Evolutionary conservation across 2,329 filamentous ascomycete genomes (phyloP), one percentile per base, ranked within the genome.

Genomic region (Helminthosporium solani): DNA sequence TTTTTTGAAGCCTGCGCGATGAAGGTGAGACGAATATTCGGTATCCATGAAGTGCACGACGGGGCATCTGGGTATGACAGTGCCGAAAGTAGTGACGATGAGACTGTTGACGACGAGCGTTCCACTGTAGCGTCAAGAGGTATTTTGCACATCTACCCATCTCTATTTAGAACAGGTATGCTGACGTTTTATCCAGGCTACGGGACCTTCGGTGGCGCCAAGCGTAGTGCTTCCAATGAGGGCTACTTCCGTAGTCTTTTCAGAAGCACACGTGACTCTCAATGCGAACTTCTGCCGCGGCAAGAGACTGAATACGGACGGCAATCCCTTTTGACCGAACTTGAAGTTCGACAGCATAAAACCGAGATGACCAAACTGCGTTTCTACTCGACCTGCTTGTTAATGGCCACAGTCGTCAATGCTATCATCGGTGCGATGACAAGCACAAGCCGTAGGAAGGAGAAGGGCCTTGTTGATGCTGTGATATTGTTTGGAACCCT

Each of bases 401-500:
- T 73, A 2, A 77, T 81, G 0, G 79, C 87, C 0, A 77, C 85
- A 28, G 67, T 84, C 6, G 76, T 92, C 7, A 77, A 90, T 28
- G 66, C 78, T 38, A 78, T 92, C 25, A 81, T 86, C 0, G 76
- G 76, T 30, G 75, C 86, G 8, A 78, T 94, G 30, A 81, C 87
- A 25, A 71, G 75, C 12, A 88, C 88, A 1, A 87, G 87, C 7
- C 78, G 81, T 37, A 84, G 83, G 62, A 86, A 81, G 64, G 76
- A 86, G 54, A 76, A 80, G 3, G 76, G 83, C n/a, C 83, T 88
- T 65, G 88, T 92, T 3, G 86, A 91, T 58, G 81, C 81, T 0
- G 87, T 84, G 7, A 85, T 88, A 2, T 77, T 87, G 1, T 75
- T 88, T 33, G 87, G 86, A 8, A 83, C 86, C 14, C 77, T 87